phyloP scores from a whole-genome alignment of 2,329 filamentous ascomycete genomes.

The Colletotrichum noveboracense region DNA sequence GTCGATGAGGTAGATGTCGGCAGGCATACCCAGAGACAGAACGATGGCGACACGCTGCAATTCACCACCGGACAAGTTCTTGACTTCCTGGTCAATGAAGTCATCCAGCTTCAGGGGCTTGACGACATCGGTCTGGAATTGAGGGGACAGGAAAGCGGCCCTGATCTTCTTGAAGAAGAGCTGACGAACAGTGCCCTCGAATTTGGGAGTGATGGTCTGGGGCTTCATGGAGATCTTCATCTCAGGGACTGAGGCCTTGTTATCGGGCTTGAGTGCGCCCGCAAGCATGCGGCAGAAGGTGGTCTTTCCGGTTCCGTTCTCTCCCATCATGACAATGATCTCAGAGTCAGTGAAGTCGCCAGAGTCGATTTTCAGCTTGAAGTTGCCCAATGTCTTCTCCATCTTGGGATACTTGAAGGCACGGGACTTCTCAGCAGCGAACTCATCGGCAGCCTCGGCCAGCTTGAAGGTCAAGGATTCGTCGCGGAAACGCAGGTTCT shows the following conservation, averaged over 20 bases:
- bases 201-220: conserved; percentile 98
- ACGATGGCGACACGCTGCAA: conserved; percentile 99
- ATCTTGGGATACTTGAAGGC: conserved; percentile 88
- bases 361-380: conserved; percentile 80
- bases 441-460: conserved; percentile 87
- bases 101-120: conserved; percentile 99
- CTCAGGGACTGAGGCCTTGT: conserved; percentile 76
- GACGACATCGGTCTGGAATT: conserved; percentile 99
- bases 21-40: conserved; percentile 90
- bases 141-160: conserved; percentile 91
- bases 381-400: conserved; percentile 90
- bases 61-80: conserved; percentile 99
- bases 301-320: conserved; percentile 99
- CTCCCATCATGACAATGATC: conserved; percentile 99
- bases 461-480: conserved; percentile 97
- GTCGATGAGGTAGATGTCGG: conserved; percentile 98
- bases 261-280: conserved; percentile 90
- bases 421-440: conserved; percentile 81
- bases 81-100: conserved; percentile 99
- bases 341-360: conserved; percentile 97
- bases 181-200: conserved; percentile 94
- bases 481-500: conserved; percentile 97
- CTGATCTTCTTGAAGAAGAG: conserved; percentile 99
- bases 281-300: conserved; percentile 98
- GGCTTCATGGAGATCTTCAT: conserved; percentile 99